Percentiles rank a stretch among this genome's conserved stretches.
phyloP scores from a whole-genome alignment of 148 eudicot species.

The Amaranthus palmeri region DNA sequence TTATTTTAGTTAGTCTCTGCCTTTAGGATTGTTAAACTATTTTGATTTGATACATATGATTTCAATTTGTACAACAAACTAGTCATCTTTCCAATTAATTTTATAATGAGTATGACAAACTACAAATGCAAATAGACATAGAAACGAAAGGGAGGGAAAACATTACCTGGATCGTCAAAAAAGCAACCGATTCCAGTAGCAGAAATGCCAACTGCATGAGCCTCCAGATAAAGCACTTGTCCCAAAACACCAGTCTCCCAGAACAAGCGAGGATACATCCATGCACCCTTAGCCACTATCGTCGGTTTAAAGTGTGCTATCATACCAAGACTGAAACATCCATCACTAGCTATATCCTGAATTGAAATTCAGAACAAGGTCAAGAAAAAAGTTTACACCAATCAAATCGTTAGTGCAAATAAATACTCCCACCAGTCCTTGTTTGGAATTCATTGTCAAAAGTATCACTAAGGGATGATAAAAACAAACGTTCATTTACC shows the following conservation, averaged over 20 bases:
- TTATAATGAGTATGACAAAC: too few relatives aligned
- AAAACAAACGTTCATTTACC: too few relatives aligned
- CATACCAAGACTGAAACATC: constrained; percentile 99
- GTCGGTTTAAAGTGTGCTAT: constrained; percentile 76
- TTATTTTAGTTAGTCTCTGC: too few relatives aligned
- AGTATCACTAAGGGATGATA: too few relatives aligned
- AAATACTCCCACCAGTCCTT: neutral
- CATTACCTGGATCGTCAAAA: constrained; percentile 85
- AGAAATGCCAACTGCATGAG: constrained; percentile 86
- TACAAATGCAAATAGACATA: neutral
- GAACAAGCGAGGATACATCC: constrained; percentile 97
- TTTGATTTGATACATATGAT: too few relatives aligned
- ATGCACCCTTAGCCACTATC: constrained; percentile 54
- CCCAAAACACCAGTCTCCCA: constrained; percentile 99
- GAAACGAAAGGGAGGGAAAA: neutral
- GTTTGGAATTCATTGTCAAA: too few relatives aligned
- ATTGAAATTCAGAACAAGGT: constrained; percentile 2
- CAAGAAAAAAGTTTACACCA: neutral
- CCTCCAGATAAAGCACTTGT: constrained; percentile 85
- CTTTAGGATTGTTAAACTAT: too few relatives aligned
- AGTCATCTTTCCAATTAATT: too few relatives aligned
- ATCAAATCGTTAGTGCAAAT: neutral
- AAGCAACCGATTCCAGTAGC: constrained; percentile 98
- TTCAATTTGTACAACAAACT: too few relatives aligned
- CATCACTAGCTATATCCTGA: constrained; percentile 92